Base-by-base conservation (phyloP, 352 stramenopile genomes). In the Globisporangium apiculatum region DNA sequence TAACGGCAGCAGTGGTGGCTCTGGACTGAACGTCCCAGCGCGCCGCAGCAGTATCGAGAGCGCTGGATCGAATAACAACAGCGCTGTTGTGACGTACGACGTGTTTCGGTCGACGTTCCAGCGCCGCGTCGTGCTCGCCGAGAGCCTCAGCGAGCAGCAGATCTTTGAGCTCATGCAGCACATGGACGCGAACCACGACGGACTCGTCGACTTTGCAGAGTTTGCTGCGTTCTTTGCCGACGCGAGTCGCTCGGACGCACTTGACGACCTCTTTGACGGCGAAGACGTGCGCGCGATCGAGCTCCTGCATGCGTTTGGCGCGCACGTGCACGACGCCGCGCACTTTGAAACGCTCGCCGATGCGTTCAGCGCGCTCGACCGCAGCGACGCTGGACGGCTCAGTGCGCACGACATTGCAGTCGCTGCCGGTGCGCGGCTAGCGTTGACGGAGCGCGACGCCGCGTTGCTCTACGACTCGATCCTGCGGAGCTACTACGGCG, bases 121-220 rank as follows among this genome's bases (percentile, higher is more conserved):
- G 62, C 69, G 66, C 8, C 79, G 76, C 15, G 60, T 92, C 6
- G 70, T 79, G 11, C 66, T 92, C 0, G 59, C 64, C 1, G 70
- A 77, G 24, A 83, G 71, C 0, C 71, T 97, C 5, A 93, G 85
- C 12, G 86, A 94, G 60, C 82, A 94, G 49, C 87, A 97, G 65
- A 93, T 97, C 15, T 96, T 97, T 31, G 91, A 97, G 61, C 63
- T 97, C 24, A 97, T 97, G 91, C 79, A 95, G 57, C 80, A 92
- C 51, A 83, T 97, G 56, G 91, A 97, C 64, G 76, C 89, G 49
- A 94, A 97, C 45, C 75, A 89, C 53, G 89, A 97, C 53, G 88
- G 86, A 2, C 75, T 94, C 17, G 90, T 97, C 9, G 76, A 94
- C 58, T 92, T 95, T 55, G 69, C 89, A 36, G 91, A 97, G 63